Evolutionary conservation across 179 eudicot species (phyloP), one percentile per base, ranked within the genome.

Genomic region (Vitellaria paradoxa): DNA sequence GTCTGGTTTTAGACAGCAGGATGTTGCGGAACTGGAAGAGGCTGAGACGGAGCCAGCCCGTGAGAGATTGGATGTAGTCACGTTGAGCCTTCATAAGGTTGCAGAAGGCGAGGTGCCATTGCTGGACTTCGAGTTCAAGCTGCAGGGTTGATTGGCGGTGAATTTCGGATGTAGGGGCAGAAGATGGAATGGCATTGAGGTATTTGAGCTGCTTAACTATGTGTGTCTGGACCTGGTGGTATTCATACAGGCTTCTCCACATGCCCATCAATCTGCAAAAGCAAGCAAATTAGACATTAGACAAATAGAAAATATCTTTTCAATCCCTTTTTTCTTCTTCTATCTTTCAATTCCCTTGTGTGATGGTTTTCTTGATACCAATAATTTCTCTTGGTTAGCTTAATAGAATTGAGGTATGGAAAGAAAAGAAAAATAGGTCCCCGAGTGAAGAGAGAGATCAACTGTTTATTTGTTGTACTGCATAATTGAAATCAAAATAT

Each of bases 201-300:
- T 80, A 91, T 83, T 90, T 96, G 80, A 96, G 93, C 85, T 92
- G 99, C 80, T 91, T 94, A 52, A 92, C 99, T 70, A 96, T 96
- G 91, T 93, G 94, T 66, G 80, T 87, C 68, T 96, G 98, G 76
- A 91, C 99, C 78, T 96, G 99, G 82, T 96, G 99, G 77, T 86
- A 88, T 83, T 96, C 97, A 47, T 93, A 91, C 89, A 92, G 89
- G 87, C 94, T 91, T 81, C 97, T 91, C 99, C 99, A 96, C 99
- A 96, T 96, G 82, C 82, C 81, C 92, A 86, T 90, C 65, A 89
- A 87, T 75, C 99, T 95, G 86, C 65, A 81, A 17, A 24, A 30
- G 37, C 1, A 60, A 46, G 45, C 59, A 64, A 63, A 30, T 53
- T 26, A 68, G 24, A 52, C 24, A 6, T 42, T 53, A 57, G 8